Conservation (phyloP, 148 eudicot species). For the Talinum fruticosum region DNA sequence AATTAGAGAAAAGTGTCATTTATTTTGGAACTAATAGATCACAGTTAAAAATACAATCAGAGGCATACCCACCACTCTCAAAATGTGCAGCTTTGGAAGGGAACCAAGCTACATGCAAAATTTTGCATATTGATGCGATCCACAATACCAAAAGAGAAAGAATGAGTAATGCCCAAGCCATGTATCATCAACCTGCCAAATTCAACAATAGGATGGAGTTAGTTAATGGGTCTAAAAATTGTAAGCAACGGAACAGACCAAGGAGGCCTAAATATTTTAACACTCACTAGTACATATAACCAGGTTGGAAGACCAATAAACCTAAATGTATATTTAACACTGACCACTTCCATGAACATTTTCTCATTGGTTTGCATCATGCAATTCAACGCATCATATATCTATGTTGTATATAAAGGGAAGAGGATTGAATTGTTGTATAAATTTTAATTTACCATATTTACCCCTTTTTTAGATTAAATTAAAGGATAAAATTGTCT, state of each 20-base stretch:
- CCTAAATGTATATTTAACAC: too few species aligned
- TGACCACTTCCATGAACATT: too few species aligned
- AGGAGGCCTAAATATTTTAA: too few species aligned
- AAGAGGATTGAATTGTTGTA: too few species aligned
- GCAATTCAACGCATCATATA: too few species aligned
- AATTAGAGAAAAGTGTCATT: background rate
- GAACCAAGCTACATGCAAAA: constrained; percentile 24
- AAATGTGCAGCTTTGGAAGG: constrained; percentile 30
- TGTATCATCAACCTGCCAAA: constrained; percentile 18
- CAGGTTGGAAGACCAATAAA: too few species aligned
- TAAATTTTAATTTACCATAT: too few species aligned
- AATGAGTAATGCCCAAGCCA: constrained; percentile 33
- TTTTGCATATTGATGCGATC: constrained; percentile 38
- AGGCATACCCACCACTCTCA: constrained; percentile 23
- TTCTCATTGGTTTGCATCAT: too few species aligned
- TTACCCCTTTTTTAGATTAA: too few species aligned
- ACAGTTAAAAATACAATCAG: background rate
- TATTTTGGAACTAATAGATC: background rate
- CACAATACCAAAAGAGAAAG: constrained; percentile 27
- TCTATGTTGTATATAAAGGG: too few species aligned
- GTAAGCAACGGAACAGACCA: background rate
- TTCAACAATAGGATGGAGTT: background rate
- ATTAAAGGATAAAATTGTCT: too few species aligned
- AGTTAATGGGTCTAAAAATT: background rate
- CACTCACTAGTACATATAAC: background rate